Conservation (phyloP, 2,329 filamentous ascomycete genomes). For the Achaetomium macrosporum region DNA sequence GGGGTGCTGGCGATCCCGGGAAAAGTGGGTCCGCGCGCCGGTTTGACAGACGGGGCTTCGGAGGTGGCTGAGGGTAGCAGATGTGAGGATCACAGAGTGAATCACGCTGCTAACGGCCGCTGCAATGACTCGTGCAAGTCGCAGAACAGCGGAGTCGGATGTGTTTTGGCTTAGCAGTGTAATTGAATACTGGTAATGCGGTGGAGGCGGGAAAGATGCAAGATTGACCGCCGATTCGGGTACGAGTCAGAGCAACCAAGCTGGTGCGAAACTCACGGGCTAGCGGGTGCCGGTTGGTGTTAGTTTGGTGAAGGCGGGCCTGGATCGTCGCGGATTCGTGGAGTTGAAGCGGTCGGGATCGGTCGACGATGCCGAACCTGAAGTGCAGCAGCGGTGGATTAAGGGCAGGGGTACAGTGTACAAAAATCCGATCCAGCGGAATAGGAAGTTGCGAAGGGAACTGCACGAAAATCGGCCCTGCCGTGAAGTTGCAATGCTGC, state of each 20-base stretch:
- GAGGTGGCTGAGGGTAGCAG: constrained; percentile 15
- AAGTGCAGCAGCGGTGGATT: constrained; percentile 6
- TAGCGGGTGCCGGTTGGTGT: constrained; percentile 8
- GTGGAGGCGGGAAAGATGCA: background rate
- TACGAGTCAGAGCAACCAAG: constrained; percentile 14
- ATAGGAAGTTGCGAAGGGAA: constrained; percentile 1
- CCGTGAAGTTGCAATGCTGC: constrained; percentile 16
- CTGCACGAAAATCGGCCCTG: constrained; percentile 10
- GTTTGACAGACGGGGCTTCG: constrained; percentile 3
- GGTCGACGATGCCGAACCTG: constrained; percentile 20
- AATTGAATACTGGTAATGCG: constrained; percentile 15
- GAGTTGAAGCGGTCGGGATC: constrained; percentile 10
- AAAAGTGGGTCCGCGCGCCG: constrained; percentile 15
- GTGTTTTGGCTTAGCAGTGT: constrained; percentile 9
- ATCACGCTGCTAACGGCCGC: constrained; percentile 8
- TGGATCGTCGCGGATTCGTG: constrained; percentile 1
- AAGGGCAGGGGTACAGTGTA: constrained; percentile 1
- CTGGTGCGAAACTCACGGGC: constrained; percentile 11
- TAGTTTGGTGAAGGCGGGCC: background rate
- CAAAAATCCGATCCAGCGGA: constrained; percentile 25
- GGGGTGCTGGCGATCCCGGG: constrained; percentile 21
- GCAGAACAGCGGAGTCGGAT: constrained; percentile 5
- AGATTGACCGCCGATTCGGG: constrained; percentile 16
- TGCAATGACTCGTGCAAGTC: constrained; percentile 9
- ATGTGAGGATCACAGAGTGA: constrained; percentile 13